These are phyloP conservation scores for Beauveria rudraprayagi DNA, from an alignment of 2,329 filamentous ascomycete species.

Conservation along the genomic window DNA sequence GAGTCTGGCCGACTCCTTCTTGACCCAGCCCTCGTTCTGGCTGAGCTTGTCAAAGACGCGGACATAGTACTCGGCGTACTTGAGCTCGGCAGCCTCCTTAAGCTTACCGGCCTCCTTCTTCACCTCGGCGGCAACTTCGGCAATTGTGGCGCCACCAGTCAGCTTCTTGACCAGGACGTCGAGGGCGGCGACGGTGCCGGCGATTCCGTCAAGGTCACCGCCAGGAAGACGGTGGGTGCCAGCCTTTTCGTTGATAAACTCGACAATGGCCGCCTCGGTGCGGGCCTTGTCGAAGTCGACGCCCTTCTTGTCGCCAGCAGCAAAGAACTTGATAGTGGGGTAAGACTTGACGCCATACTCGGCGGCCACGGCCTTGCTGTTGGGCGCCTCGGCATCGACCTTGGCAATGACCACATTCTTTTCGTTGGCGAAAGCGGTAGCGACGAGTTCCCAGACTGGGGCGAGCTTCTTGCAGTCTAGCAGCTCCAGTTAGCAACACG, in stretches of 20 bases:
- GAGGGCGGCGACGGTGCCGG: constrained; percentile 74
- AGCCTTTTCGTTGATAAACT: constrained; percentile 80
- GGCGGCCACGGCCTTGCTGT: constrained; percentile 69
- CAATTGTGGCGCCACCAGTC: constrained; percentile 51
- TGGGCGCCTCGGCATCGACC: constrained; percentile 85
- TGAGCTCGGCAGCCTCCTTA: constrained; percentile 54
- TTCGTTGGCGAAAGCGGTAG: constrained; percentile 72
- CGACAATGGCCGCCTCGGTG: constrained; percentile 64
- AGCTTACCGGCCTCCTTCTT: constrained; percentile 62
- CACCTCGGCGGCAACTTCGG: constrained; percentile 60
- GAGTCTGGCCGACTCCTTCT: constrained; percentile 79
- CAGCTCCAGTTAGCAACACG: constrained; percentile 5
- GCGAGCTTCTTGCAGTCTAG: constrained; percentile 94
- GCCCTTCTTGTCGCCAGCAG: constrained; percentile 67
- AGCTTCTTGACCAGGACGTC: constrained; percentile 71
- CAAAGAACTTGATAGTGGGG: constrained; percentile 98
- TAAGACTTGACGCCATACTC: constrained; percentile 76
- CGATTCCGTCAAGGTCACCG: constrained; percentile 67
- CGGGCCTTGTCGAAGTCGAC: constrained; percentile 69
- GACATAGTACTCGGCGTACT: constrained; percentile 90
- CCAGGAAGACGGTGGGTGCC: constrained; percentile 79
- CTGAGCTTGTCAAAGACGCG: constrained; percentile 81
- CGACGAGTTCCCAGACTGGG: constrained; percentile 82
- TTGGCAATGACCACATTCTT: constrained; percentile 80
- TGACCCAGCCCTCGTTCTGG: constrained; percentile 67